Conservation (phyloP, 2,329 filamentous ascomycete species). For the Xylaria sp. region DNA sequence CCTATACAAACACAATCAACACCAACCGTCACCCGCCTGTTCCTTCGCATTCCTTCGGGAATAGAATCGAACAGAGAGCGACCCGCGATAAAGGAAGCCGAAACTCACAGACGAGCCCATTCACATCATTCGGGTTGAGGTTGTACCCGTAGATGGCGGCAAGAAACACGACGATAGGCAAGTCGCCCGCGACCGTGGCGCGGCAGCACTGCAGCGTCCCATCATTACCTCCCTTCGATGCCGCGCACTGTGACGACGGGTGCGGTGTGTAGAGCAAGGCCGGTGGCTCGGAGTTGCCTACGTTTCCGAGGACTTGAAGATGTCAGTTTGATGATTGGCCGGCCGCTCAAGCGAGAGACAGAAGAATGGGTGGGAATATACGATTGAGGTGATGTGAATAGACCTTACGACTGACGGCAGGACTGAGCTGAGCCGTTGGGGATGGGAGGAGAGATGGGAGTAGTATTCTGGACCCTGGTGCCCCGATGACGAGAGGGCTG, state of each 20-base stretch:
- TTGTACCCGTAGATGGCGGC: slow-evolving; percentile 46
- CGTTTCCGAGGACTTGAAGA: slow-evolving; percentile 37
- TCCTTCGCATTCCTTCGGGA: not conserved
- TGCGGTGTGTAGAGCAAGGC: slow-evolving; percentile 41
- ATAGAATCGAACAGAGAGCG: not conserved
- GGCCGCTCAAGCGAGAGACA: not conserved
- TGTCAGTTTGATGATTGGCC: not conserved
- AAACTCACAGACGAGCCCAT: slow-evolving; percentile 48
- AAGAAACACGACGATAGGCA: slow-evolving; percentile 46
- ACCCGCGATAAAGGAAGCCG: not conserved
- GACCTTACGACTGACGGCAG: slow-evolving; percentile 35
- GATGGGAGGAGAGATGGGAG: slow-evolving; percentile 15
- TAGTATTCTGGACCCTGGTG: slow-evolving; percentile 11
- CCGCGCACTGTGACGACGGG: slow-evolving; percentile 46
- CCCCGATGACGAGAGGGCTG: not conserved
- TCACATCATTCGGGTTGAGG: slow-evolving; percentile 48
- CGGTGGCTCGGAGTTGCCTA: slow-evolving; percentile 44
- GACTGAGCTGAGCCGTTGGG: slow-evolving; percentile 25
- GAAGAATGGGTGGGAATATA: not conserved
- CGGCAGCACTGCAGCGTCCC: slow-evolving; percentile 49
- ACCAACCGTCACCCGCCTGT: not conserved
- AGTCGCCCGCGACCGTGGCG: slow-evolving; percentile 44
- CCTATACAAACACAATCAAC: slow-evolving; percentile 37
- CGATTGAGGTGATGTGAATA: not conserved
- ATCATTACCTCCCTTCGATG: slow-evolving; percentile 45